Base-by-base conservation (phyloP, 1,284 basidiomycete species). In the Chalciporus sp. region DNA sequence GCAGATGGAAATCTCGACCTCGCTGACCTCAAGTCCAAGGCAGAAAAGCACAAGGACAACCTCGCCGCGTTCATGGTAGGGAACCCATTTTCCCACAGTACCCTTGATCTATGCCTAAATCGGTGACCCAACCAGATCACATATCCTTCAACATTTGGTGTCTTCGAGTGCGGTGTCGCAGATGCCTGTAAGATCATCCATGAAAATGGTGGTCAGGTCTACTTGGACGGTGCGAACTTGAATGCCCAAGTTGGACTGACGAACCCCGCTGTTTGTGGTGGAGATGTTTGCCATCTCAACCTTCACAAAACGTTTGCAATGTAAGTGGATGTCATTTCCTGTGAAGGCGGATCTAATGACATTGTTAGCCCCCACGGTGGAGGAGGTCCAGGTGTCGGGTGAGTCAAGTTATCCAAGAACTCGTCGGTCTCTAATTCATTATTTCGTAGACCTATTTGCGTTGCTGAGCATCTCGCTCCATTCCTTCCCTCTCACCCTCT, bases 281-380 rank as follows among this genome's bases (percentile, higher is more conserved):
- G 95, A 53, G 96, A 99, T 73, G 95, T 99, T 40, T 97, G 94
- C 67, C 96, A 99, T 72, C 81, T 98, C 78, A 99, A 99, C 76
- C 77, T 99, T 48, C 96, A 99, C 81, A 98, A 98, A 76, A 95
- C 94, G 0, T 95, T 95, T 66, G 87, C 91, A 7, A 95, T 95
- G 90, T 92, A 66, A 55, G 74, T 58, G 49, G 43, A 31, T 42
- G 0, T 47, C 23, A 35, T 39, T 52, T 27, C 48, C 4, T 52
- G 47, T 49, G 7, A 42, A 44, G 26, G 26, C 51, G 0, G 47
- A 33, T 45, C 49, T 66, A 26, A 59, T 47, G 12, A 41, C 45
- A 51, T 61, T 16, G 46, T 55, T 55, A 92, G 89, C 69, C 97
- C 96, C 27, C 96, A 99, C 71, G 96, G 96, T 57, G 96, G 96